phyloP scores from a whole-genome alignment of 2,329 filamentous ascomycete genomes.

The Fusarium xyrophilum region DNA sequence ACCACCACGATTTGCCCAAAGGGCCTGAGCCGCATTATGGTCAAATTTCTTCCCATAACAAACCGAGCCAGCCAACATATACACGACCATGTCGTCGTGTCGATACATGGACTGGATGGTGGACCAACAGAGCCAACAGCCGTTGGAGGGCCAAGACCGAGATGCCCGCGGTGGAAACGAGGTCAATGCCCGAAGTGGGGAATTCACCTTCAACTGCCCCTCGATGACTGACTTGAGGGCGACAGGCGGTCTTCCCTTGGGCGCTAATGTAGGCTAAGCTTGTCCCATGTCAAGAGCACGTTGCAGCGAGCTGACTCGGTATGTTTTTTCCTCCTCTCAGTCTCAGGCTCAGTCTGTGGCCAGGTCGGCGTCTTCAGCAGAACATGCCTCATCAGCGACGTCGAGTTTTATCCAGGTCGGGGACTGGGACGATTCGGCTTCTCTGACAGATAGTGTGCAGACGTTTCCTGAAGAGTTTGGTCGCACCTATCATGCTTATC shows the following conservation, averaged over 20 bases:
- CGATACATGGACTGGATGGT: not conserved
- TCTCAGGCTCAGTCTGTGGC: not conserved
- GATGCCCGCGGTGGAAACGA: not conserved
- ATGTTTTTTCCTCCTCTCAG: not conserved
- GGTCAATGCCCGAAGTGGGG: not conserved
- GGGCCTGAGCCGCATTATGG: not conserved
- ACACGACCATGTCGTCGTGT: not conserved
- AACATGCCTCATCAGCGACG: not conserved
- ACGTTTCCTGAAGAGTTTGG: conserved; percentile 51
- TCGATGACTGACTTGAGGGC: not conserved
- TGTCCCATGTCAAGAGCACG: not conserved
- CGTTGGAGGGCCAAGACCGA: not conserved
- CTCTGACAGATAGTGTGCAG: conserved; percentile 45
- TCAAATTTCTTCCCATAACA: not conserved
- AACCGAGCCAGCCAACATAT: not conserved
- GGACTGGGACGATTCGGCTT: conserved; percentile 9
- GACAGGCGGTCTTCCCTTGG: not conserved
- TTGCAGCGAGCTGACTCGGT: not conserved
- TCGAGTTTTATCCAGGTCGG: not conserved
- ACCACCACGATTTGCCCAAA: not conserved
- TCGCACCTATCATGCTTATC: conserved; percentile 55
- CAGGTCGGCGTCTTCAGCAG: not conserved
- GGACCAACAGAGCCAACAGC: not conserved
- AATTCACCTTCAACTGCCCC: not conserved
- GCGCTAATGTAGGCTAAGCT: not conserved